Evolutionary conservation across 1,139 yeast species (phyloP).

Genomic region (Geotrichum cucujoidarum): DNA sequence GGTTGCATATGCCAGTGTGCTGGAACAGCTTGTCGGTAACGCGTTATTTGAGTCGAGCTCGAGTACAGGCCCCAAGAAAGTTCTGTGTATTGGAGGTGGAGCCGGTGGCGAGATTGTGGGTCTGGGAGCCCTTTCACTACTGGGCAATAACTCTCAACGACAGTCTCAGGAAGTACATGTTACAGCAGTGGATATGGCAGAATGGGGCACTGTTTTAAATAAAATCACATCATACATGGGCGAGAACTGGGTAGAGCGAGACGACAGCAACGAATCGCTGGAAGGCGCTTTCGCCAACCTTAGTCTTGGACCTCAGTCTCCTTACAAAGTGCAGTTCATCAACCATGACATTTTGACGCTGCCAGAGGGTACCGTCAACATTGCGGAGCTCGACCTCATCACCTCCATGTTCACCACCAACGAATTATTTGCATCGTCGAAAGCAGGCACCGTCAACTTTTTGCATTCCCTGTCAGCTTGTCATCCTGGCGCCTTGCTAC

Average conservation of each 20-base stretch:
- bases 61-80: conserved; percentile 22
- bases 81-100: conserved; percentile 79
- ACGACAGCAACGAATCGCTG: conserved; percentile 21
- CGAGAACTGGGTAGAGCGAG: conserved; percentile 22
- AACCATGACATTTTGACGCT: conserved; percentile 47
- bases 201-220: conserved; percentile 58
- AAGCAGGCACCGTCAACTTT: conserved; percentile 54
- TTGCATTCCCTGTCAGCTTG: conserved; percentile 48
- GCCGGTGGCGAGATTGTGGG: conserved; percentile 83
- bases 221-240: conserved; percentile 43
- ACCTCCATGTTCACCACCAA: conserved; percentile 81
- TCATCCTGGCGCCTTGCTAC: conserved; percentile 53
- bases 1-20: conserved; percentile 43
- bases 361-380: conserved; percentile 27
- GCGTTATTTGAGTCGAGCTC: conserved; percentile 1
- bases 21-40: conserved; percentile 17
- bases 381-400: conserved; percentile 41
- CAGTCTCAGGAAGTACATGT: conserved; percentile 40
- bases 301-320: conserved; percentile 18
- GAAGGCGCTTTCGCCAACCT: conserved; percentile 20
- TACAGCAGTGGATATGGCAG: conserved; percentile 67
- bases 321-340: conserved; percentile 45
- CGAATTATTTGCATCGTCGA: conserved; percentile 70
- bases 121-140: conserved; percentile 48
- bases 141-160: conserved; percentile 24